Base-by-base conservation (phyloP, 2,329 filamentous ascomycete genomes). In the Elsinoe perseae region DNA sequence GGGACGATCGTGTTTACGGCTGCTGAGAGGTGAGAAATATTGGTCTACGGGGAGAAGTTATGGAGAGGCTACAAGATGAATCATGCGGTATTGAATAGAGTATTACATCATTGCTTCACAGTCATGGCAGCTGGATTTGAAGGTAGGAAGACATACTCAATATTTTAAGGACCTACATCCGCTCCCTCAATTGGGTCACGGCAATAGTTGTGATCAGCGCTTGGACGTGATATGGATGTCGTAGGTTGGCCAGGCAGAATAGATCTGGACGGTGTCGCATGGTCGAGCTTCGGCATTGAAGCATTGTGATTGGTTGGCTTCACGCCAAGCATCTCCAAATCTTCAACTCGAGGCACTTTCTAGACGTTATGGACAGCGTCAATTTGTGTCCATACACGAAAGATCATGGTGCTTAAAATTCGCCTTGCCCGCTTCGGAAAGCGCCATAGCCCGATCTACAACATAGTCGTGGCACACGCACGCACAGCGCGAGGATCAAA, bases 391-490 rank as follows among this genome's bases (percentile, higher is more conserved):
- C n/a, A 4, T 4, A 46, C 23, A 12, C 42, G 4, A 20, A 5
- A 27, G 21, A 27, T 18, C 14, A 80, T 98, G 93, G 92, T 97
- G 60, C 80, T 98, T 67, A 87, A 87, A 71, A 93, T 98, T 72
- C 86, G 93, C 58, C 84, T 98, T 64, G 88, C 93, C 65, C 91
- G 93, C 71, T 95, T 97, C 71, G 90, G 91, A 69, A 89, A 86
- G 71, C 83, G 81, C 62, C 91, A 95, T 70, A 71, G 82, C n/a
- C 92, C 93, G 2, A 86, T 96, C 65, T 98, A 95, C 80, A 98
- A 98, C 76, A 96, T 98, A 61, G 89, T 97, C 63, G 88, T 98
- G 62, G 82, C 90, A 14, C 92, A 97, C 68, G 91, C 91, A 46
- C 85, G 91, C 62, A 89, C 90, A 40, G 91, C 93, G 34, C 84